Evolutionary conservation across 2,329 filamentous ascomycete genomes (phyloP).

Genomic region (Rhinocladiella similis): DNA sequence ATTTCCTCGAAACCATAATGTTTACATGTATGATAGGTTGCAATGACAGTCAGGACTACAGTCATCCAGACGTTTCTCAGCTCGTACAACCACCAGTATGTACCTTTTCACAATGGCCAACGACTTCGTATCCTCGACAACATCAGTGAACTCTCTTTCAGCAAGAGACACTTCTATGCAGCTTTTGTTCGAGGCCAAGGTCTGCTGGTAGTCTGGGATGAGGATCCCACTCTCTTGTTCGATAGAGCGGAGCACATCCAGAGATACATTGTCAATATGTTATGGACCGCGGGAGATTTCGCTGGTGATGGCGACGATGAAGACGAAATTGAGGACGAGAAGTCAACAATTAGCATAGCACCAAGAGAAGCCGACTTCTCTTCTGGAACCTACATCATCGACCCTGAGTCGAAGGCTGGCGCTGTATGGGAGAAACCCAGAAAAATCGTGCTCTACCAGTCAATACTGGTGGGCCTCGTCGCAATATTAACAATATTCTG

Average conservation of each 20-base stretch:
- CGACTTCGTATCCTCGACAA: conserved; percentile 62
- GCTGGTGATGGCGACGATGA: conserved; percentile 1
- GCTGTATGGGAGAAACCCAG: conserved; percentile 4
- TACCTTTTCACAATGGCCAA: conserved; percentile 54
- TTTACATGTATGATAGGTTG: conserved; percentile 56
- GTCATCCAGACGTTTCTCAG: conserved; percentile 63
- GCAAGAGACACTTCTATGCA: conserved; percentile 65
- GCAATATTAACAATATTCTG: conserved; percentile 10
- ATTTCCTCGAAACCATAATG: conserved; percentile 42
- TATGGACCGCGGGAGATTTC: conserved; percentile 5
- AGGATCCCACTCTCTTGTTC: conserved; percentile 59
- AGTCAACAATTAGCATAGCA: not conserved
- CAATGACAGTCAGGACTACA: conserved; percentile 67
- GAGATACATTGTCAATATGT: conserved; percentile 29
- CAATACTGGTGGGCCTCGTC: conserved; percentile 5
- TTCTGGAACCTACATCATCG: not conserved
- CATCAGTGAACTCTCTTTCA: conserved; percentile 57
- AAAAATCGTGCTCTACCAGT: conserved; percentile 6
- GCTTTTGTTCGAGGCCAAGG: conserved; percentile 57
- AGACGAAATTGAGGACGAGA: conserved; percentile 1
- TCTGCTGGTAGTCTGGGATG: conserved; percentile 62
- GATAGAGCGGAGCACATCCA: conserved; percentile 55
- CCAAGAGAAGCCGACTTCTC: not conserved
- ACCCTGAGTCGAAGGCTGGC: not conserved
- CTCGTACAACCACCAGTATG: conserved; percentile 53